Evolutionary conservation across 768 basidiomycete species (phyloP), one percentile per base, ranked within the genome.

Genomic region (Amanita pallidorosea): DNA sequence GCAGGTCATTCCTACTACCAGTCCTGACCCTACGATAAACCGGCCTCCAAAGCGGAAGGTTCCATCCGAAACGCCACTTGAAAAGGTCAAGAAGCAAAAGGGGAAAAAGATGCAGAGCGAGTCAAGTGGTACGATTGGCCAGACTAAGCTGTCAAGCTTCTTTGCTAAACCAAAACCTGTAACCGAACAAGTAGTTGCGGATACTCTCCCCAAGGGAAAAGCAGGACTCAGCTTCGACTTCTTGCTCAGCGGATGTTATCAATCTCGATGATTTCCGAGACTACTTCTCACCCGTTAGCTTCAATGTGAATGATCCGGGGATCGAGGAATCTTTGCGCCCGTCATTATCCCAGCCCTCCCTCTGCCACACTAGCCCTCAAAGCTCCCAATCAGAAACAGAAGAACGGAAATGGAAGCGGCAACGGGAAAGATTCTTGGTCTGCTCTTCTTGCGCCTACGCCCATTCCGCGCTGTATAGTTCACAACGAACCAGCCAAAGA

Each of bases 401-500:
- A 31, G n/a, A 46, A n/a, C 20, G 25, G 23, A n/a, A 38, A 17
- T 25, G 22, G n/a, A 13, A 33, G 29, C n/a, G 49, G 41, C 17
- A 37, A 54, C 35, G 53, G 53, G n/a, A 60, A 56, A 47, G 55
- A 69, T 23, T 80, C 76, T 1, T 94, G 92, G 91, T 76, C 73
- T 25, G 70, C 61, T 37, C 74, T 94, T 52, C 76, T 94, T 54
- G 76, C 85, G 0, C 83, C 83, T 0, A 68, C 82, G 17, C 71
- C 76, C 45, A 70, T 83, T 1, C 91, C 91, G 11, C 69, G 69
- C 25, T 95, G 91, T 60, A 65, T 60, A 0, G 76, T 80, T 5
- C 91, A 95, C 58, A 70, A 70, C n/a, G 89, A 93, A 60, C 81
- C 79, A 0, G 67, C 87, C 35, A 88, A 83, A 63, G 76, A 83